Base-by-base conservation (phyloP, 2,329 filamentous ascomycete genomes). In the Erysiphe neolycopersici region DNA sequence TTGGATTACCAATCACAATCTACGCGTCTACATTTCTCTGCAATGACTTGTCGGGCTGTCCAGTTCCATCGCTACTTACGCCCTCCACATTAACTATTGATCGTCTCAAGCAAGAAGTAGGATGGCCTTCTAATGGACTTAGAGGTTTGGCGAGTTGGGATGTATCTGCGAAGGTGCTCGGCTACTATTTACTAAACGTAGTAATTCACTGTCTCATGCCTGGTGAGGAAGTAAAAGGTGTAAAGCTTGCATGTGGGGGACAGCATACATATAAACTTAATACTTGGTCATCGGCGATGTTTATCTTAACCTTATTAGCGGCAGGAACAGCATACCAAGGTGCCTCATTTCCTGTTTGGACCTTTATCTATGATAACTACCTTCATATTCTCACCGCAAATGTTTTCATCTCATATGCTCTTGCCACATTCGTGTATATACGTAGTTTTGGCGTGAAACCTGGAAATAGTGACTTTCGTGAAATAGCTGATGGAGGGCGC, bases 11-110 rank as follows among this genome's bases (percentile, higher is more conserved):
- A 0, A 47, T 84, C 37, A 67, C 85, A 49, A 71, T 83, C 52
- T 92, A 89, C 61, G 58, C 75, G 52, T 77, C 87, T 56, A 69
- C 76, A 40, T 92, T 94, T 56, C 65, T 78, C 53, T 94, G 87
- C 68, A 95, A 94, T 62, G 85, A 95, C 59, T 65, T 91, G 49
- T 78, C 82, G 9, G 87, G 89, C 46, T 95, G 89, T 57, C 89
- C 87, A 40, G 76, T 81, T 2, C 83, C 85, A 3, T 83, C 80
- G 4, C 66, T 87, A 9, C 68, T 92, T 33, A 67, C 69, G 51
- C 84, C 80, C 30, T 74, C 69, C 45, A 78, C 71, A 9, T 62
- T 93, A 47, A 74, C 74, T 37, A 63, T 84, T 41, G 70, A 76
- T 17, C 69, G 71, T 52, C 63, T 94, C 51, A 89, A 87, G 63